Conservation (phyloP, 495 filamentous ascomycete species). For the Clohesyomyces aquaticus region DNA sequence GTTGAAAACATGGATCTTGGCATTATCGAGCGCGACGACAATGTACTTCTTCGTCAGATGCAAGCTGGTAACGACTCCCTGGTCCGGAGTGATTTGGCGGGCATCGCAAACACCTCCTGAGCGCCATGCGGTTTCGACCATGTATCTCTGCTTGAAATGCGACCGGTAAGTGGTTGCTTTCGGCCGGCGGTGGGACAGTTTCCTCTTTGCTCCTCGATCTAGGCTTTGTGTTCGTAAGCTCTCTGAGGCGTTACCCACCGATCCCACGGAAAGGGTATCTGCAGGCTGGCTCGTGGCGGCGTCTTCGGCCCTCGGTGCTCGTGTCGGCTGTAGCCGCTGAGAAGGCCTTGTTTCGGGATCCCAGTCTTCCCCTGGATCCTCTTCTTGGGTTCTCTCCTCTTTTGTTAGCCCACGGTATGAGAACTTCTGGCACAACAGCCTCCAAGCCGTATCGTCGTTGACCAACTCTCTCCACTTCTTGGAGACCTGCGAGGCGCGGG, state of each 20-base stretch:
- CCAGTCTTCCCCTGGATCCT: constrained; percentile 23
- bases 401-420: constrained; percentile 70
- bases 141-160: constrained; percentile 95
- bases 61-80: constrained; percentile 93
- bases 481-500: constrained; percentile 90
- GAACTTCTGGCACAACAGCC: constrained; percentile 91
- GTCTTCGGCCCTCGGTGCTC: constrained; percentile 28
- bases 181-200: constrained; percentile 36
- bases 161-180: constrained; percentile 78
- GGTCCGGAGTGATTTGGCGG: constrained; percentile 88
- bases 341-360: constrained; percentile 7
- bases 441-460: constrained; percentile 97
- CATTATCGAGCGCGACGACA: constrained; percentile 95
- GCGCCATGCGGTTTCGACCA: constrained; percentile 96
- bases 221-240: constrained; percentile 39
- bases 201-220: constrained; percentile 29
- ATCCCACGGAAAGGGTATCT: constrained; percentile 14
- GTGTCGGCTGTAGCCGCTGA: constrained; percentile 21
- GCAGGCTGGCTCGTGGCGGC: constrained; percentile 10
- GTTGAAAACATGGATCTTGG: constrained; percentile 97
- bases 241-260: constrained; percentile 16
- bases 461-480: constrained; percentile 88
- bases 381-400: constrained; percentile 29
- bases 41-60: constrained; percentile 96
- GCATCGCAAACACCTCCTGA: constrained; percentile 78